Evolutionary conservation across 345 rosid species (phyloP), one percentile per base, ranked within the genome.

Genomic region (Citropsis articulata): DNA sequence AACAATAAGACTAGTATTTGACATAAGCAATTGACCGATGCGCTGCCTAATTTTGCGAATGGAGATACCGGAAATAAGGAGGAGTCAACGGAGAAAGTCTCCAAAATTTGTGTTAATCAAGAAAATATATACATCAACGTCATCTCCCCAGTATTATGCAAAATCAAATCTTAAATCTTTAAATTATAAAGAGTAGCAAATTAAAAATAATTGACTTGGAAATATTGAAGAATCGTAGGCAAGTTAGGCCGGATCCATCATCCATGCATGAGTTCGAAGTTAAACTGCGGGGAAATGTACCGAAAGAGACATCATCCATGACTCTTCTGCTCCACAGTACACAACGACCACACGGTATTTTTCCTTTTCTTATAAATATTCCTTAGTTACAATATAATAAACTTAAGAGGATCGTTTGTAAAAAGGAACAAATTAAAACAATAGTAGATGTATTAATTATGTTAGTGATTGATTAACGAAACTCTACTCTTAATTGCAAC

Each of bases 171-270:
- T n/a, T n/a, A 45, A 42, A 69, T 36, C 40, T 36, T 36, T 38
- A 38, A 38, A 38, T 38, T 38, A 7, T 19, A 24, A 19, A 18
- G 38, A 22, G 57, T 36, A 40, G 57, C 27, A 63, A 75, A 30
- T 21, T 3, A 42, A 42, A 10, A 42, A 42, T 31, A 66, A 42
- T 76, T 76, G 72, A 76, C 72, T 66, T 53, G 16, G 64, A 33
- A 33, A 48, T 66, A n/a, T 48, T 55, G 21, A 53, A 76, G 72
- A 75, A 66, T 35, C 24, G 55, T n/a, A 53, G 36, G 4, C 36
- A 76, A 76, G 72, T 66, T 76, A 55, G 78, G 78, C 33, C 55
- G 40, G 72, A 66, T 31, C 27, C 78, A 45, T 22, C 24, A 9
- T 12, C 22, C 24, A 61, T 61, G 2, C 35, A 63, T 16, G 5